Base-by-base conservation (phyloP, 176 grass and related monocot species). In the Hyparrhenia diplandra region DNA sequence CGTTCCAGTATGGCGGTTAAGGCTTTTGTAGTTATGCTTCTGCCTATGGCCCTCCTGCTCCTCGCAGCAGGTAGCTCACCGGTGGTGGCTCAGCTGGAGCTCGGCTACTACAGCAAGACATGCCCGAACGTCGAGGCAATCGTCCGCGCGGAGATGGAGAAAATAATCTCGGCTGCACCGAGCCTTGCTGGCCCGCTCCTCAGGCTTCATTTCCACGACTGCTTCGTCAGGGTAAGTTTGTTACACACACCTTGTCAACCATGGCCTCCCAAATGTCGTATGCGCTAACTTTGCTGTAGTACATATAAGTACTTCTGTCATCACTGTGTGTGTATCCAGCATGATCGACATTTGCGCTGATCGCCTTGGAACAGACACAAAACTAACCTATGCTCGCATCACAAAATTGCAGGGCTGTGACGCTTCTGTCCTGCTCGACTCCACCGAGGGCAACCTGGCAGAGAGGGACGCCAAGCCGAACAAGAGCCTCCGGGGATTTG, bases 171-270 rank as follows among this genome's bases (percentile, higher is more conserved):
- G 5, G 75, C 32, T 0, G 75, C 86, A 0, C 86, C 83, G 18
- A 88, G 76, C 83, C 93, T 96, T 8, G 76, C 90, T 1, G 93
- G 88, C 4, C 85, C 90, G 0, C 79, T 96, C 4, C 88, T 96
- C 17, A 81, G 83, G 71, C 60, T 94, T 30, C 91, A 91, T 8
- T 94, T 91, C 85, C 91, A 94, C 47, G 91, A 94, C 64, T 94
- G 91, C 77, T 94, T 94, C 16, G 88, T 94, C 62, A 84, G 85
- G 79, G 91, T 91, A 85, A 10, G 46, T 52, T 52, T 1, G 17
- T 35, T 34, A 32, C n/a, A n/a, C n/a, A n/a, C n/a, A n/a, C 14
- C 62, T 31, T 18, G 2, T 64, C 14, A 17, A 18, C 6, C 29
- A 3, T 58, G 17, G 18, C 71, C 24, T 14, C 23, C 16, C 10